Evolutionary conservation across 2,329 filamentous ascomycete species (phyloP).

Genomic region (Byssoonygena ceratinophila): DNA sequence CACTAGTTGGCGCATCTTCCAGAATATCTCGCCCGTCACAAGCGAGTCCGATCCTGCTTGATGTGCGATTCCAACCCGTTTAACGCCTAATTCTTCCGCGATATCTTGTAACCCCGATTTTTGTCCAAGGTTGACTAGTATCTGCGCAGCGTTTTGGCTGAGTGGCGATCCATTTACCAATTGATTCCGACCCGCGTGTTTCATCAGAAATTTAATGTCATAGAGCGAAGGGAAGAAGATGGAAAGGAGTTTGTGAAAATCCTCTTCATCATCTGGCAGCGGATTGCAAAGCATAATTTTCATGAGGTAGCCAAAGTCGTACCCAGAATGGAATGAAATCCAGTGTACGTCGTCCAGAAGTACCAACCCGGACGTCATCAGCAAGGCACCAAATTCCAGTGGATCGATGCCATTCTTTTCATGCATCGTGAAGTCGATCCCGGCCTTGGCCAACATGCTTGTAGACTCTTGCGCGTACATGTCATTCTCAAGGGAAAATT

Average conservation of each 20-base stretch:
- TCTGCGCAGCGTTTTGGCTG: constrained; percentile 56
- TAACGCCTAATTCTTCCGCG: constrained; percentile 82
- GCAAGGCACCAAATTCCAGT: constrained; percentile 71
- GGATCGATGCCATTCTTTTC: constrained; percentile 86
- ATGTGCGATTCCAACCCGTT: constrained; percentile 76
- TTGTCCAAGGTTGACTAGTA: constrained; percentile 73
- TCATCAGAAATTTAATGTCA: constrained; percentile 96
- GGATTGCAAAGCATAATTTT: constrained; percentile 79
- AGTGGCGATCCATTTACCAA: constrained; percentile 53
- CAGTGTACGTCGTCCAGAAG: constrained; percentile 81
- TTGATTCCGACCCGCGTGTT: constrained; percentile 65
- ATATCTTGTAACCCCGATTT: constrained; percentile 91
- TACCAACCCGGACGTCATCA: constrained; percentile 86
- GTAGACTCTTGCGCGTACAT: constrained; percentile 98
- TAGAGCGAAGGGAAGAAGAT: constrained; percentile 89
- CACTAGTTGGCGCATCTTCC: constrained; percentile 78
- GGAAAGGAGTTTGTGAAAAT: constrained; percentile 80
- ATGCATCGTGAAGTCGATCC: constrained; percentile 80
- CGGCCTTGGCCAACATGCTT: constrained; percentile 75
- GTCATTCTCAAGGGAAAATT: constrained; percentile 85
- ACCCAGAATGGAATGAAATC: constrained; percentile 96
- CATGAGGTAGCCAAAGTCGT: constrained; percentile 95
- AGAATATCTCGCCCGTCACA: constrained; percentile 88
- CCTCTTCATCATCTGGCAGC: constrained; percentile 76
- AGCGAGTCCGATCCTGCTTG: constrained; percentile 90